Conservation (phyloP, 345 rosid species). For the Theobroma cacao region DNA sequence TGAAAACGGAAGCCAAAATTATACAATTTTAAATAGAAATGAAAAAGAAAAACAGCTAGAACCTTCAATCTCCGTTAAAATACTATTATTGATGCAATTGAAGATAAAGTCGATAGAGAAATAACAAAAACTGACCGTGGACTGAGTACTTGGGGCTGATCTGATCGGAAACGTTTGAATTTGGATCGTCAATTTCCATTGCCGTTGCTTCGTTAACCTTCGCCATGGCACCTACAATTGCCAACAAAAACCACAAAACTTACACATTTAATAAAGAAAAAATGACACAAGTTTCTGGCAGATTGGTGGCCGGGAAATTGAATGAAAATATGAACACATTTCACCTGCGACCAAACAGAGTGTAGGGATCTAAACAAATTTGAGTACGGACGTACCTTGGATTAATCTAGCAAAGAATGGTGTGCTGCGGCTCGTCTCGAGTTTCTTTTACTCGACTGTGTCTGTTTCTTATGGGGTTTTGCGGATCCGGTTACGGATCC, state of each 20-base stretch:
- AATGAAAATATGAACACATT: not conserved
- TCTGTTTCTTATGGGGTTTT: not conserved
- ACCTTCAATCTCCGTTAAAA: not conserved
- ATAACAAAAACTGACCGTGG: slow-evolving; percentile 47
- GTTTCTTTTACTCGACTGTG: not conserved
- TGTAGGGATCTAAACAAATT: not conserved
- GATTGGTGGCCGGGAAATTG: not conserved
- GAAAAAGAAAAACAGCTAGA: not conserved
- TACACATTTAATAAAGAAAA: not conserved
- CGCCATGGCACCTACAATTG: slow-evolving; percentile 32
- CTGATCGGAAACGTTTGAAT: slow-evolving; percentile 49
- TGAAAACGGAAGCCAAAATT: slow-evolving; percentile 23
- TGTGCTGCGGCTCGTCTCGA: not conserved
- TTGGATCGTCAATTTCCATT: slow-evolving; percentile 77
- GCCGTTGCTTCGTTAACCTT: slow-evolving; percentile 41
- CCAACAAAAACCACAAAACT: not conserved
- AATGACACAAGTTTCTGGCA: not conserved
- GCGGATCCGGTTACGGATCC: not conserved
- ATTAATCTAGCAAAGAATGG: not conserved
- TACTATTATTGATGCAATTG: not conserved
- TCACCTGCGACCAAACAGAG: not conserved
- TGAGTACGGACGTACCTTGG: slow-evolving; percentile 9
- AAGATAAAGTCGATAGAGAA: not conserved
- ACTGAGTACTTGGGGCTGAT: slow-evolving; percentile 68
- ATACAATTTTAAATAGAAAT: not conserved